A percentile compares a stretch with the other conserved stretches of the same genome.
Evolutionary conservation across 1,284 basidiomycete genomes (phyloP).

Genomic region (Cutaneotrichosporon sp.): DNA sequence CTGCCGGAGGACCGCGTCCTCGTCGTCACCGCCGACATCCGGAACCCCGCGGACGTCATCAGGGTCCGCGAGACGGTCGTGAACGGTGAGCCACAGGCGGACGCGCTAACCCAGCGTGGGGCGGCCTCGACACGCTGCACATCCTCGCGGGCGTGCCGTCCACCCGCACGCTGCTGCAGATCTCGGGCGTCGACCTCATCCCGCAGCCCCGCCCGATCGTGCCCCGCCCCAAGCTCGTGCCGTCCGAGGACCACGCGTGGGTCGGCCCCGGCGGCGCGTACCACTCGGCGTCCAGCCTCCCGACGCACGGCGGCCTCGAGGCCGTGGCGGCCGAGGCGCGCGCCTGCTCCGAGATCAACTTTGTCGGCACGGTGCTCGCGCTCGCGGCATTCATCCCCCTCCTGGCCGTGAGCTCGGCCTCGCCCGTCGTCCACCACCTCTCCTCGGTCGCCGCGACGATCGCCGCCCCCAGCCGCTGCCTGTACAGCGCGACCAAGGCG

Average conservation of each 20-base stretch:
- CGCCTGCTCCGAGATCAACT: constrained; percentile 54
- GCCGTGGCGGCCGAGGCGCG: constrained; percentile 51
- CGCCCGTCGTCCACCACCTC: constrained; percentile 75
- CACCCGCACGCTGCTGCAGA: constrained; percentile 71
- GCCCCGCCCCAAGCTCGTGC: constrained; percentile 14
- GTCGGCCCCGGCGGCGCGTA: neutral
- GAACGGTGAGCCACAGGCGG: constrained; percentile 57
- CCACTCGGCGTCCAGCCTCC: constrained; percentile 11
- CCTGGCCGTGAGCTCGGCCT: constrained; percentile 65
- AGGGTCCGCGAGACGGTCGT: constrained; percentile 62
- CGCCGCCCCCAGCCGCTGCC: constrained; percentile 78
- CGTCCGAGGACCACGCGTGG: constrained; percentile 6
- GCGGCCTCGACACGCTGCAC: constrained; percentile 78
- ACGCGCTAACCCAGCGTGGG: constrained; percentile 63
- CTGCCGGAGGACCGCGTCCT: constrained; percentile 47
- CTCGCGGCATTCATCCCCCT: constrained; percentile 65
- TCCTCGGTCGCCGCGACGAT: constrained; percentile 78
- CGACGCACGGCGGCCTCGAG: constrained; percentile 47
- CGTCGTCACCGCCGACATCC: constrained; percentile 65
- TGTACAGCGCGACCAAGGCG: constrained; percentile 84
- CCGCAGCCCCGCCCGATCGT: constrained; percentile 9
- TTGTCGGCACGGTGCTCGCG: constrained; percentile 56
- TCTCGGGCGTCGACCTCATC: constrained; percentile 64
- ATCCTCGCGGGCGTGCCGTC: constrained; percentile 85
- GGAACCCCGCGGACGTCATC: constrained; percentile 68